These are phyloP conservation scores for Bruguiera parviflora DNA, from an alignment of 345 rosid genomes.

Conservation along the genomic window DNA sequence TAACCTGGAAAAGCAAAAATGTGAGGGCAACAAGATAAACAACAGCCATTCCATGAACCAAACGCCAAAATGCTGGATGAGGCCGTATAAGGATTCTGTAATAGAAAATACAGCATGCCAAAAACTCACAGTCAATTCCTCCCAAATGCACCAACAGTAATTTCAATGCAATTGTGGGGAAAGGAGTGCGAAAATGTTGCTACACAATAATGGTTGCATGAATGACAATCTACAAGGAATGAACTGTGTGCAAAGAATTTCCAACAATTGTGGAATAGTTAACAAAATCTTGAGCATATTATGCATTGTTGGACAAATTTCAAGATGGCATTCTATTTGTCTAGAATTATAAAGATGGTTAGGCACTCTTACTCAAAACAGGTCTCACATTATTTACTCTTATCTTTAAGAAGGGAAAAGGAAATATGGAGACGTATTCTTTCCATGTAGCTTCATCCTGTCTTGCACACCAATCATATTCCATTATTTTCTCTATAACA, in stretches of 20 bases:
- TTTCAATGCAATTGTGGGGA: background rate
- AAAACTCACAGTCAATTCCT: background rate
- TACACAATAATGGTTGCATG: background rate
- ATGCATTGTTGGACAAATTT: too few relatives aligned
- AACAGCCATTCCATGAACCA: conserved; percentile 98
- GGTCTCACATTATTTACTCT: background rate
- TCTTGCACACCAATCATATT: too few relatives aligned
- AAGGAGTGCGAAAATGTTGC: background rate
- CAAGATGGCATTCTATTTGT: too few relatives aligned
- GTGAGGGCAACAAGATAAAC: conserved; percentile 86
- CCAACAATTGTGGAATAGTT: too few relatives aligned
- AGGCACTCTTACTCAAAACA: background rate
- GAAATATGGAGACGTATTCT: background rate
- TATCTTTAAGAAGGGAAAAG: background rate
- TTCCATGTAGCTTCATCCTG: too few relatives aligned
- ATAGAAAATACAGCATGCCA: conserved; percentile 14
- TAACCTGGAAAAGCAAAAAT: conserved; percentile 97
- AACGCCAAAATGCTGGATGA: conserved; percentile 97
- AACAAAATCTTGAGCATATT: too few relatives aligned
- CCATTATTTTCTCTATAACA: too few relatives aligned
- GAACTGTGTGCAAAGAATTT: background rate
- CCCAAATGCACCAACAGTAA: background rate
- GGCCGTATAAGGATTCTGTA: conserved; percentile 89
- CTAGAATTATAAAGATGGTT: too few relatives aligned
- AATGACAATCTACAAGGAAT: background rate